A percentile compares a stretch with the other conserved stretches of the same genome.
These are phyloP conservation scores for Phytopythium aichiense DNA, from an alignment of 352 stramenopile species.

Conservation along the genomic window DNA sequence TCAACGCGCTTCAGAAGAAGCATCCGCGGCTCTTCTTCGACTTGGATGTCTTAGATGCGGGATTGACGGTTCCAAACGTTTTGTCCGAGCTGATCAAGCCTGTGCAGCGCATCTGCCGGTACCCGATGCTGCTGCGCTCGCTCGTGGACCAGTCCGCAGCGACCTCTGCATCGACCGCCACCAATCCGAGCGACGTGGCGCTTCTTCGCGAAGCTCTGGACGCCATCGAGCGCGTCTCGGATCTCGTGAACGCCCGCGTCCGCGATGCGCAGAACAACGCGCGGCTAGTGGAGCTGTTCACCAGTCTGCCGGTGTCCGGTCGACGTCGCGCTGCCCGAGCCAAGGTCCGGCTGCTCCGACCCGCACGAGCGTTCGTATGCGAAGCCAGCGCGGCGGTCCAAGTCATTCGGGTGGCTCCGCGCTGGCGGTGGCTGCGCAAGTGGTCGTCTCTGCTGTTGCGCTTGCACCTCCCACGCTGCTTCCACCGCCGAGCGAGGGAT, in stretches of 20 bases:
- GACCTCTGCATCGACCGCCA: neutral
- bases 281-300: slow-evolving; percentile 35
- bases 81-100: slow-evolving; percentile 67
- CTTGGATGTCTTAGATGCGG: neutral
- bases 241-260: slow-evolving; percentile 62
- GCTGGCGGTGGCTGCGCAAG: slow-evolving; percentile 23
- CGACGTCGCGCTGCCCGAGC: slow-evolving; percentile 13
- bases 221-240: slow-evolving; percentile 42
- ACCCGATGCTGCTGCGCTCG: slow-evolving; percentile 53
- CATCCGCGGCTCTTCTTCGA: slow-evolving; percentile 14
- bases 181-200: slow-evolving; percentile 18
- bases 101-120: slow-evolving; percentile 67
- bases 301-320: slow-evolving; percentile 25
- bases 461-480: neutral
- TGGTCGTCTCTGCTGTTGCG: neutral
- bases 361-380: slow-evolving; percentile 38
- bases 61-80: slow-evolving; percentile 15
- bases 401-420: slow-evolving; percentile 19
- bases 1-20: slow-evolving; percentile 31
- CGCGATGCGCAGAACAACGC: slow-evolving; percentile 58
- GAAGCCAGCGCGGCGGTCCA: slow-evolving; percentile 33
- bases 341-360: slow-evolving; percentile 42
- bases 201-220: slow-evolving; percentile 34
- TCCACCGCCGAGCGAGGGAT: neutral
- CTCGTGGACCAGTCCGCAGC: slow-evolving; percentile 31